Evolutionary conservation across 1,139 yeast species (phyloP).

Genomic region (Taiozyma sp.): DNA sequence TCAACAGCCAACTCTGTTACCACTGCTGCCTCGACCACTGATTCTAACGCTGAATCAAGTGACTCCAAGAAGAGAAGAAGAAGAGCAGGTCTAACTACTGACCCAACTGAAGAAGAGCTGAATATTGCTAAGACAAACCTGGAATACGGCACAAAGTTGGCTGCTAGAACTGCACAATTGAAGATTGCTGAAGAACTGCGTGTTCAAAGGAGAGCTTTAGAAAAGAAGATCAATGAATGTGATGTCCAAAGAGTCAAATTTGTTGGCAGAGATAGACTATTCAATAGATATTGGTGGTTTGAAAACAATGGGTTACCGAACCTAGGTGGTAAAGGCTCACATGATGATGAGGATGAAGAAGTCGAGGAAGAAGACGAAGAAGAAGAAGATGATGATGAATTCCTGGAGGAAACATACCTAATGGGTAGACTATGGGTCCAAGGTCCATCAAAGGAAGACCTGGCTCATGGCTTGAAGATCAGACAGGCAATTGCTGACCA

Average conservation of each 20-base stretch:
- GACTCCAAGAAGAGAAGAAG: constrained; percentile 23
- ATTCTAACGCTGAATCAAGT: constrained; percentile 9
- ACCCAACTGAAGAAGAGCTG: constrained; percentile 48
- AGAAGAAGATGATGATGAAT: constrained; percentile 35
- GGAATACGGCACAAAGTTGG: constrained; percentile 43
- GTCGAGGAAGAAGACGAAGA: constrained; percentile 34
- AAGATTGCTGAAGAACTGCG: constrained; percentile 41
- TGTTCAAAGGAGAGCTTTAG: constrained; percentile 45
- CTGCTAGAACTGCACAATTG: constrained; percentile 37
- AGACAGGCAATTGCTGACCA: constrained; percentile 29
- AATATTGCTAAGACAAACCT: constrained; percentile 41
- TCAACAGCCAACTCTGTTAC: background rate
- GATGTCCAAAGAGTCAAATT: constrained; percentile 77
- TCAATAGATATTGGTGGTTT: constrained; percentile 94
- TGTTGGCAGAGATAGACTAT: constrained; percentile 80
- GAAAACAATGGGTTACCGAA: constrained; percentile 81
- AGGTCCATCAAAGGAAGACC: constrained; percentile 77
- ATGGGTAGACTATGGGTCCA: constrained; percentile 94
- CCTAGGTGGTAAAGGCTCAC: constrained; percentile 34
- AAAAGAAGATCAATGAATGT: constrained; percentile 52
- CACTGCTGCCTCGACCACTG: constrained; percentile 6
- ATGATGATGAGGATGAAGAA: constrained; percentile 35
- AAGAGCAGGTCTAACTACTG: constrained; percentile 32
- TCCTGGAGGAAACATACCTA: constrained; percentile 56
- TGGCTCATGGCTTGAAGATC: constrained; percentile 37